Evolutionary conservation across 495 filamentous ascomycete genomes (phyloP).

Genomic region (Xylaria curta): DNA sequence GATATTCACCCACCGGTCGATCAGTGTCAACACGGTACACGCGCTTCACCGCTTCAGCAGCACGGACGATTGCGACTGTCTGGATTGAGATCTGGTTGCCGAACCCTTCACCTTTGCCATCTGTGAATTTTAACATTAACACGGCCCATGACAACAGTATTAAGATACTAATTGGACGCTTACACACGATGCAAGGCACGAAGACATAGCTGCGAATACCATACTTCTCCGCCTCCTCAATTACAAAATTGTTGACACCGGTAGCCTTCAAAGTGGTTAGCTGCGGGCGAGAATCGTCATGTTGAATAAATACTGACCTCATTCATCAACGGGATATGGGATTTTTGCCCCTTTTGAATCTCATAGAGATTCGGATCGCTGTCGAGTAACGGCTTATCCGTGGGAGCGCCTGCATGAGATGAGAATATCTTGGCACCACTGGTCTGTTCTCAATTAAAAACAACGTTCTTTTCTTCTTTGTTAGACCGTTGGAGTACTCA

Average conservation of each 20-base stretch:
- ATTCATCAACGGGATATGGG: constrained; percentile 13
- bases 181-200: constrained; percentile 53
- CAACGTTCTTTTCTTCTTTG: background rate
- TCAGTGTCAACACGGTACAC: constrained; percentile 48
- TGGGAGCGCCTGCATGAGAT: constrained; percentile 37
- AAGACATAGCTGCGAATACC: constrained; percentile 57
- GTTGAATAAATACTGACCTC: constrained; percentile 23
- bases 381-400: constrained; percentile 48
- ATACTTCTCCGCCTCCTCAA: constrained; percentile 45
- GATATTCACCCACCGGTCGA: constrained; percentile 38
- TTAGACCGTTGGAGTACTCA: constrained; percentile 28
- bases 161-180: background rate
- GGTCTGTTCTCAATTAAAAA: constrained; percentile 31
- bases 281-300: background rate
- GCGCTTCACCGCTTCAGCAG: constrained; percentile 43
- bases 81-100: constrained; percentile 59
- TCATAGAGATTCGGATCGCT: constrained; percentile 51
- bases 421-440: constrained; percentile 43
- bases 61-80: constrained; percentile 53
- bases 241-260: constrained; percentile 43
- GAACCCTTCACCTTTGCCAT: constrained; percentile 55
- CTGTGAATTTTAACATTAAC: constrained; percentile 25
- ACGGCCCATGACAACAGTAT: background rate
- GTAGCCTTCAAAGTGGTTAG: constrained; percentile 35
- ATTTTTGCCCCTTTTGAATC: constrained; percentile 42